Conservation (phyloP, 345 rosid genomes). For the Gossypium longicalyx region DNA sequence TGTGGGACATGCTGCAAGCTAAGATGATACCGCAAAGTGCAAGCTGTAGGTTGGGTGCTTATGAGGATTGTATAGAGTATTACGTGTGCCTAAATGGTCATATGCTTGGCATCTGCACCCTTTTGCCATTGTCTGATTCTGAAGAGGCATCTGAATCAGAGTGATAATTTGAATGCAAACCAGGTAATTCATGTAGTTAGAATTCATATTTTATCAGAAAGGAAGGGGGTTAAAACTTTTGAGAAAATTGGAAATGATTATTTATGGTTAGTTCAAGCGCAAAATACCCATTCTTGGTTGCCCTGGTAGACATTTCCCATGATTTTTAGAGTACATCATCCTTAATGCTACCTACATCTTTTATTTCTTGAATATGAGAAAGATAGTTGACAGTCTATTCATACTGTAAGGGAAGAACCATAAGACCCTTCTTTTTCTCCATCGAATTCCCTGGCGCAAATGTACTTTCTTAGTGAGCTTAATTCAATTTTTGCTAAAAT, state of each 20-base stretch:
- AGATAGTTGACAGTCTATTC: not conserved
- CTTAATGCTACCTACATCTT: not conserved
- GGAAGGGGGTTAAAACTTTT: not conserved
- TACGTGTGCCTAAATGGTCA: conserved; percentile 96
- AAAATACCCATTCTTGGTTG: not conserved
- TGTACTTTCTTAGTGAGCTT: not conserved
- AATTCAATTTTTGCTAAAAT: not conserved
- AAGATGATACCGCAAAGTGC: conserved; percentile 93
- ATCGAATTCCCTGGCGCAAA: not conserved
- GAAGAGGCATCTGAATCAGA: conserved; percentile 67
- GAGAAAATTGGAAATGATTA: not conserved
- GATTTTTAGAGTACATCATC: not conserved
- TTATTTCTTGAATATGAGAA: not conserved
- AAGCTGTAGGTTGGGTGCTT: conserved; percentile 86
- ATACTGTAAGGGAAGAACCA: not conserved
- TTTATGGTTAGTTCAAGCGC: not conserved
- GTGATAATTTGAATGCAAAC: conserved; percentile 29
- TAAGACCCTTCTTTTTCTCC: not conserved
- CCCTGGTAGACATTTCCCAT: not conserved
- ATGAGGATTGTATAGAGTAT: conserved; percentile 83
- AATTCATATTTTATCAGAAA: conserved; percentile 2
- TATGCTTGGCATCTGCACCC: conserved; percentile 91
- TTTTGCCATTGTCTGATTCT: conserved; percentile 87
- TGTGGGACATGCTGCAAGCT: conserved; percentile 95
- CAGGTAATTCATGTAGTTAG: conserved; percentile 27